Conservation (phyloP, 768 basidiomycete species). For the Austroboletus eburneus region DNA sequence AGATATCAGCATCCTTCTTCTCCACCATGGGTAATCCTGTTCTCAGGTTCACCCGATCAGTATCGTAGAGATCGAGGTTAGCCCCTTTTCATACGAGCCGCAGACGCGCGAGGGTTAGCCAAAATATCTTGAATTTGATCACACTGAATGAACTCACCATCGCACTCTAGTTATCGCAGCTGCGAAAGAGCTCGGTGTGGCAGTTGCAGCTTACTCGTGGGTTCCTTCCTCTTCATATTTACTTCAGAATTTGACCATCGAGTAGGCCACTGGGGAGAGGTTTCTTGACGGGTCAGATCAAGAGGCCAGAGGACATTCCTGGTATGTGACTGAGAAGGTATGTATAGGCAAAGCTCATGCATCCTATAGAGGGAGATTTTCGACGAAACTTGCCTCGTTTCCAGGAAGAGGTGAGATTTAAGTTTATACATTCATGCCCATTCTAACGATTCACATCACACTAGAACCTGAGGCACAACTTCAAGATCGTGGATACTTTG, state of each 20-base stretch:
- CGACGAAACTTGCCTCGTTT: slow-evolving; percentile 40
- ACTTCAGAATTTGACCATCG: too few relatives aligned
- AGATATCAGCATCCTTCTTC: too few relatives aligned
- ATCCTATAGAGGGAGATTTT: slow-evolving; percentile 36
- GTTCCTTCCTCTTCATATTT: slow-evolving; percentile 6
- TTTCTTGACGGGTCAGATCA: slow-evolving; percentile 45
- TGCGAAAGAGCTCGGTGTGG: slow-evolving; percentile 48
- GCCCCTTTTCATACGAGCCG: slow-evolving; percentile 54
- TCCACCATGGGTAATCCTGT: neutral
- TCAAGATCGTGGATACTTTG: slow-evolving; percentile 40
- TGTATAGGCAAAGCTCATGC: neutral
- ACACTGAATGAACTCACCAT: slow-evolving; percentile 3
- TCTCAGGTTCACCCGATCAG: slow-evolving; percentile 53
- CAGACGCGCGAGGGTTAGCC: slow-evolving; percentile 41
- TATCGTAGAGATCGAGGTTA: slow-evolving; percentile 65
- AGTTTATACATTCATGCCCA: too few relatives aligned
- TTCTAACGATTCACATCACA: too few relatives aligned
- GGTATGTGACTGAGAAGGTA: slow-evolving; percentile 8
- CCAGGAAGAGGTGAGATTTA: slow-evolving; percentile 36
- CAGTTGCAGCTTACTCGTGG: slow-evolving; percentile 58
- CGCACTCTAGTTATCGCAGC: slow-evolving; percentile 43
- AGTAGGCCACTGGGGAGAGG: slow-evolving; percentile 48
- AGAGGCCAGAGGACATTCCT: slow-evolving; percentile 33
- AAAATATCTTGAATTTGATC: too few relatives aligned
- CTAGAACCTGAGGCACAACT: slow-evolving; percentile 39